Percentiles rank a stretch among this genome's conserved stretches.
phyloP scores from a whole-genome alignment of 1,139 yeast genomes.

The Arxiozyma bovina region DNA sequence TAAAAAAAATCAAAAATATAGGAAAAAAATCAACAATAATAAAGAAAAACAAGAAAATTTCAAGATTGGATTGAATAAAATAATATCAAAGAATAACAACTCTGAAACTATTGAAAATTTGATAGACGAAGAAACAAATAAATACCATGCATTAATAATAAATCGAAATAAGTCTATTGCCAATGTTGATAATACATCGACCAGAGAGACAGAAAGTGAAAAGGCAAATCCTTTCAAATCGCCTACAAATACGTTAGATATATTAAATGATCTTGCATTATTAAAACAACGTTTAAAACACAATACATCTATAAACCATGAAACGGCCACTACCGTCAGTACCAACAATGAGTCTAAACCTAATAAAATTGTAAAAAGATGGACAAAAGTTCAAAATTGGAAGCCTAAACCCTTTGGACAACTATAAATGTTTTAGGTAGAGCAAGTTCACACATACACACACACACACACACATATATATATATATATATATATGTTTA shows the following conservation, averaged over 20 bases:
- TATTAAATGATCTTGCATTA: neutral
- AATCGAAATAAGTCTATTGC: neutral
- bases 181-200: neutral
- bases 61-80: slow-evolving; percentile 25
- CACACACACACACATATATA: neutral
- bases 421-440: neutral
- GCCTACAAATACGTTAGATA: neutral
- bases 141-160: neutral
- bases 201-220: neutral
- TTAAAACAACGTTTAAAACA: neutral
- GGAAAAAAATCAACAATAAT: slow-evolving; percentile 10
- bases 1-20: slow-evolving; percentile 13
- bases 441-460: no score
- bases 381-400: slow-evolving; percentile 30
- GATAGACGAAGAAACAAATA: neutral
- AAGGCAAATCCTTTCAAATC: neutral
- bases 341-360: neutral
- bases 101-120: neutral
- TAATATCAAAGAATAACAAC: slow-evolving; percentile 11
- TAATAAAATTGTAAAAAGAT: neutral
- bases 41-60: slow-evolving; percentile 27
- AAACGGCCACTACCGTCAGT: neutral
- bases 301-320: no score
- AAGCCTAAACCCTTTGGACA: slow-evolving; percentile 42
- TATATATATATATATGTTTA: no score